phyloP scores from a whole-genome alignment of 257 asterid genomes.

The Voacanga thouarsii region DNA sequence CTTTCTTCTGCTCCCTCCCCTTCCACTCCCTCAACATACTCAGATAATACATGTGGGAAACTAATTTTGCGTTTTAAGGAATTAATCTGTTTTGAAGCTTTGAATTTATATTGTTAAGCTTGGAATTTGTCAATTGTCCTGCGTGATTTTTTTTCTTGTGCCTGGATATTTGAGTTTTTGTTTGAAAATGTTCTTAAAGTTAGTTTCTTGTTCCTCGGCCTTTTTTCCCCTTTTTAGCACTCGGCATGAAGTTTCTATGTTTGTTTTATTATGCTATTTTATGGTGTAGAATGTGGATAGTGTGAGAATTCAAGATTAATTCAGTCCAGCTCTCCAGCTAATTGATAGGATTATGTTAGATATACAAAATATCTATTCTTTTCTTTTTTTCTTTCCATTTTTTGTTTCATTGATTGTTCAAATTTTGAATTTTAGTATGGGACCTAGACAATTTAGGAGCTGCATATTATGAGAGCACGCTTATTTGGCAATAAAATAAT shows the following conservation, averaged over 20 bases:
- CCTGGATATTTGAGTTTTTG: not conserved
- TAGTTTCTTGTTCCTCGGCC: not conserved
- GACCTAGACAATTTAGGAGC: not conserved
- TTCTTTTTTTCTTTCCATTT: no score
- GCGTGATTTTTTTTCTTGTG: not conserved
- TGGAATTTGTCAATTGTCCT: not conserved
- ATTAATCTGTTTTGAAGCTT: not conserved
- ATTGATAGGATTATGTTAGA: not conserved
- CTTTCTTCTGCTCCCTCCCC: not conserved
- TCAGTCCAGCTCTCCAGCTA: not conserved
- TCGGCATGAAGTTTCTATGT: not conserved
- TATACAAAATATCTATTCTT: no score
- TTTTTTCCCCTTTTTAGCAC: not conserved
- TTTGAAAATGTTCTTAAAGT: not conserved
- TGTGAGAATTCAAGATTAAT: not conserved
- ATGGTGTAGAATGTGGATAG: not conserved
- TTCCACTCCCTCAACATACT: not conserved
- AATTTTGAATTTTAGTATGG: not conserved
- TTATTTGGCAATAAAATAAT: no score
- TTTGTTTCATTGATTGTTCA: no score
- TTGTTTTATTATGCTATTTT: not conserved
- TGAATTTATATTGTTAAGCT: not conserved
- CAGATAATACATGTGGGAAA: not conserved
- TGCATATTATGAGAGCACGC: no score
- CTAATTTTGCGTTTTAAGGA: not conserved